These are phyloP conservation scores for Linderniella brevidens DNA, from an alignment of 257 asterid genomes.

Conservation along the genomic window DNA sequence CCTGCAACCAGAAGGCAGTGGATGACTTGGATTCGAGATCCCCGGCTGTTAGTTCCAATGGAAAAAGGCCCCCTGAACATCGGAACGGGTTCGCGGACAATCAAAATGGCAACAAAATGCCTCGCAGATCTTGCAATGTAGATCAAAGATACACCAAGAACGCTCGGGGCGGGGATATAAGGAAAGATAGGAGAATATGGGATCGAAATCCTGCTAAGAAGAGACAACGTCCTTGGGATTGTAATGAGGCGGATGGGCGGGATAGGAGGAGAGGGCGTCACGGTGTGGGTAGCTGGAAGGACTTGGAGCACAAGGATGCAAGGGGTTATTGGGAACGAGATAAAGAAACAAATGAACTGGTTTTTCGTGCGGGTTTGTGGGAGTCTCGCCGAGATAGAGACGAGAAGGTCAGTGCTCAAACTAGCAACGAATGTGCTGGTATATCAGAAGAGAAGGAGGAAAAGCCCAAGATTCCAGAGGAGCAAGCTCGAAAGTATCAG, in stretches of 20 bases:
- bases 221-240: constrained; percentile 48
- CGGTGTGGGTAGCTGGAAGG: constrained; percentile 35
- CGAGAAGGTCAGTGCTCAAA: constrained; percentile 27
- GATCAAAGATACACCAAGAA: constrained; percentile 30
- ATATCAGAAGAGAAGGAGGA: constrained; percentile 29
- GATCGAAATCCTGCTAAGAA: constrained; percentile 44
- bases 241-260: constrained; percentile 30
- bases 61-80: constrained; percentile 11
- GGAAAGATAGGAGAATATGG: constrained; percentile 30
- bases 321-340: constrained; percentile 96
- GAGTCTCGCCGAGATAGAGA: constrained; percentile 46
- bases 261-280: constrained; percentile 45
- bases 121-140: constrained; percentile 12
- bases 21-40: too few species aligned
- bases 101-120: constrained; percentile 15
- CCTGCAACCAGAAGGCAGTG: constrained; percentile 11
- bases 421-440: constrained; percentile 17
- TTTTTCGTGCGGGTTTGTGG: constrained; percentile 72
- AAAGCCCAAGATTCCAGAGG: constrained; percentile 54
- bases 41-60: constrained; percentile 14
- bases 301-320: constrained; percentile 41
- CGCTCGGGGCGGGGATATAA: constrained; percentile 26
- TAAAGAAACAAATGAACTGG: constrained; percentile 57
- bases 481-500: constrained; percentile 90
- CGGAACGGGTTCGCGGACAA: constrained; percentile 15